Percentiles rank a stretch among this genome's conserved stretches.
These are phyloP conservation scores for Termitomyces sp. DNA, from an alignment of 768 basidiomycete genomes.

Conservation along the genomic window DNA sequence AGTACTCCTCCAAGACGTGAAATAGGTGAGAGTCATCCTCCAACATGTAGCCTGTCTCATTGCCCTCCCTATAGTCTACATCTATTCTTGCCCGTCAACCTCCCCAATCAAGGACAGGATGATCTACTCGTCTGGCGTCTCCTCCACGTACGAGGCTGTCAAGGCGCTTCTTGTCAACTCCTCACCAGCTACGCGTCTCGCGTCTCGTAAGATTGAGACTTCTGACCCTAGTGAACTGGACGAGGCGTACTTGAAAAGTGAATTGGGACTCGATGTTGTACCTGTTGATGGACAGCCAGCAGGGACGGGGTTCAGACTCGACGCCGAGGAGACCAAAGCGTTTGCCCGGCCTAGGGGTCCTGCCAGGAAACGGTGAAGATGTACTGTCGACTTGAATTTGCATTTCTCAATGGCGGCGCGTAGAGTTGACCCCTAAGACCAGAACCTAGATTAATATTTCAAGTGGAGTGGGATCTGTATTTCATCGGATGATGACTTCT, in stretches of 20 bases:
- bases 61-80: constrained; percentile 55
- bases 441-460: too few relatives aligned
- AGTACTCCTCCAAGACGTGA: constrained; percentile 44
- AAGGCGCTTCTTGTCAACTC: constrained; percentile 46
- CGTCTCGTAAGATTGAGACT: constrained; percentile 74
- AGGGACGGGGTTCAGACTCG: neutral
- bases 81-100: constrained; percentile 84
- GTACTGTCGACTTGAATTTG: neutral
- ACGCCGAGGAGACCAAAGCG: constrained; percentile 34
- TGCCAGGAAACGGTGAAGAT: constrained; percentile 41
- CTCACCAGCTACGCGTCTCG: constrained; percentile 36
- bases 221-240: constrained; percentile 75
- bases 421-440: too few relatives aligned
- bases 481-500: too few relatives aligned
- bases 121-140: constrained; percentile 78
- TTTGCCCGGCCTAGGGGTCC: constrained; percentile 76
- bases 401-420: too few relatives aligned
- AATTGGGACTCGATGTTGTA: constrained; percentile 37
- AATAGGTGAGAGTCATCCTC: constrained; percentile 43
- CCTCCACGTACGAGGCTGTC: constrained; percentile 52
- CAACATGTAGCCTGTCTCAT: constrained; percentile 25
- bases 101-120: constrained; percentile 86
- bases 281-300: neutral
- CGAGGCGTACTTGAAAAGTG: constrained; percentile 55
- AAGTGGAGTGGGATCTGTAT: too few relatives aligned